phyloP scores from a whole-genome alignment of 768 basidiomycete genomes.

The Rhodotorula diobovata region DNA sequence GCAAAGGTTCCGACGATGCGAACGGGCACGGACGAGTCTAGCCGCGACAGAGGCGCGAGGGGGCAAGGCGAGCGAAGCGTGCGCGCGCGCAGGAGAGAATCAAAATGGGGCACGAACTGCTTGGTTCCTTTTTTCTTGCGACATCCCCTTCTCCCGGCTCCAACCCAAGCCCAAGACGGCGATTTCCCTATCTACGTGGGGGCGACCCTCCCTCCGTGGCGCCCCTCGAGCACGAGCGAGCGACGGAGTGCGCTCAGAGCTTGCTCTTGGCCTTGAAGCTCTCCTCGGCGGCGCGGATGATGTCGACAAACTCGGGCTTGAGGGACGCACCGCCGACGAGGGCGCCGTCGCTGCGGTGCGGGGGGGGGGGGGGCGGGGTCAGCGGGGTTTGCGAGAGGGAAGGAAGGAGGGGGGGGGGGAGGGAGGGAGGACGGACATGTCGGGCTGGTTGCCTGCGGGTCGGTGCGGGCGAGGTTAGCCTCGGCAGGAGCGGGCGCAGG shows the following conservation, averaged over 20 bases:
- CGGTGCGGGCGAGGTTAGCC: background rate
- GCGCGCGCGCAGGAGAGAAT: no score
- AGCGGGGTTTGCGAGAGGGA: background rate
- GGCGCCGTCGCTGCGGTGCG: conserved; percentile 1
- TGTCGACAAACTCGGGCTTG: conserved; percentile 16
- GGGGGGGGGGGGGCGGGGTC: background rate
- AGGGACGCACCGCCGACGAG: conserved; percentile 5
- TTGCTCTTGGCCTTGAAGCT: conserved; percentile 34
- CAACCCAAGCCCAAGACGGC: no score
- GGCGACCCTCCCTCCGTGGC: no score
- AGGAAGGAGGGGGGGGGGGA: background rate
- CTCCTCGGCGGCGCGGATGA: conserved; percentile 27
- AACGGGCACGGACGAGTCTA: no score
- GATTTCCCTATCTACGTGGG: no score
- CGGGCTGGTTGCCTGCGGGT: background rate
- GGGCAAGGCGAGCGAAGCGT: no score
- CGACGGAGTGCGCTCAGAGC: conserved; percentile 24
- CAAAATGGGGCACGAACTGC: no score
- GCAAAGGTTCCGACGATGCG: no score
- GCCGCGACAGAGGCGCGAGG: no score
- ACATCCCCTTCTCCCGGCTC: no score
- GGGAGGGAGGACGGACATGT: conserved; percentile 3
- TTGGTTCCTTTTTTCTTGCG: no score
- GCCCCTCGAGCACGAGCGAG: background rate
- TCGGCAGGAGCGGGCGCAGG: no score